Conservation (phyloP, 2,329 filamentous ascomycete genomes). For the Diaporthe amygdali region DNA sequence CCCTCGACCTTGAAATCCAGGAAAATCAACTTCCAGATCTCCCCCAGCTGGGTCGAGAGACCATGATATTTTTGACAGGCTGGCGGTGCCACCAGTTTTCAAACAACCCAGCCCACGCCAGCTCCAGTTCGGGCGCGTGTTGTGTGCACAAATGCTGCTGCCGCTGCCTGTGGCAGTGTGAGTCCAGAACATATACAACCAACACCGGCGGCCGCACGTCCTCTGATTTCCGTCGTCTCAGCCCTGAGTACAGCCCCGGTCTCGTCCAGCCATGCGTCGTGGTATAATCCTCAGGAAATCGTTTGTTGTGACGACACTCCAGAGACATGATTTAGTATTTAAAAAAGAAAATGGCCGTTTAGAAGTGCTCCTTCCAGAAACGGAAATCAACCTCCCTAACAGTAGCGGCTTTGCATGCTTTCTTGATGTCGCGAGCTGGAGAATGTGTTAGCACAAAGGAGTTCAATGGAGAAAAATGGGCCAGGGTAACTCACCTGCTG, state of each 20-base stretch:
- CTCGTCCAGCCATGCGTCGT: constrained; percentile 3
- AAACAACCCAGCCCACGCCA: not conserved
- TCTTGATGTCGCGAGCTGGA: constrained; percentile 81
- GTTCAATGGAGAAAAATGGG: not conserved
- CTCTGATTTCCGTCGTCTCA: not conserved
- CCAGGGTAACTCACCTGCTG: constrained; percentile 54
- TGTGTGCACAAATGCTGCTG: not conserved
- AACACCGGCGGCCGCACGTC: not conserved
- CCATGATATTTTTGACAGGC: not conserved
- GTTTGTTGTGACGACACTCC: not conserved
- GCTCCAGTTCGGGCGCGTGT: not conserved
- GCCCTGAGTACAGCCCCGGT: not conserved
- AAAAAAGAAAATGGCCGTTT: constrained; percentile 30
- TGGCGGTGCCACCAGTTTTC: not conserved
- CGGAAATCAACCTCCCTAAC: constrained; percentile 86
- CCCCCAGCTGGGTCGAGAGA: constrained; percentile 1
- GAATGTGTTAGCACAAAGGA: constrained; percentile 40
- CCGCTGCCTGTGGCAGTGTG: not conserved
- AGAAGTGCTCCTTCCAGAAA: constrained; percentile 98
- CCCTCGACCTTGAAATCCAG: constrained; percentile 18
- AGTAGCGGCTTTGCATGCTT: constrained; percentile 76
- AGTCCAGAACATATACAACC: not conserved
- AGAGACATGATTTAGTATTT: not conserved
- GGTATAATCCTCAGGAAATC: not conserved
- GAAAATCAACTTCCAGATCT: not conserved